phyloP scores from a whole-genome alignment of 495 filamentous ascomycete species.

The Neurospora terricola region DNA sequence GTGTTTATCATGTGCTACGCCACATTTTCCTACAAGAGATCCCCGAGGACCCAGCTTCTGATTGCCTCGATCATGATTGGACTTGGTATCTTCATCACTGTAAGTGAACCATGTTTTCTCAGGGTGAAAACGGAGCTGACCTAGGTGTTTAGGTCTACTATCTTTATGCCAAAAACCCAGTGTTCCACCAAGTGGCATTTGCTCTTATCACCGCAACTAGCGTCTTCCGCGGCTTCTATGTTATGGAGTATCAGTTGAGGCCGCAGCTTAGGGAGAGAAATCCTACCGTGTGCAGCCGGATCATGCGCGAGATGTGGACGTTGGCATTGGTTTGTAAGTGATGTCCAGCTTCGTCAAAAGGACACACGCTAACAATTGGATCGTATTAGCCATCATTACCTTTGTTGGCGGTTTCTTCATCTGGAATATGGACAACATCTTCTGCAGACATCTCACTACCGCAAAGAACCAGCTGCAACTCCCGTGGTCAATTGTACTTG shows the following conservation, averaged over 20 bases:
- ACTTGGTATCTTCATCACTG: slow-evolving; percentile 71
- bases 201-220: slow-evolving; percentile 69
- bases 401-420: slow-evolving; percentile 80
- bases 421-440: slow-evolving; percentile 81
- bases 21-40: slow-evolving; percentile 65
- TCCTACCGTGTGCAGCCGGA: slow-evolving; percentile 48
- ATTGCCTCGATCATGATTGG: slow-evolving; percentile 52
- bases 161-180: slow-evolving; percentile 83
- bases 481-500: slow-evolving; percentile 83
- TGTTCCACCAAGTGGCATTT: slow-evolving; percentile 87
- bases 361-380: no score
- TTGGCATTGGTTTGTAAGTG: slow-evolving; percentile 34
- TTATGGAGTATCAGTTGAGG: slow-evolving; percentile 76
- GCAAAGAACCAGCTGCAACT: slow-evolving; percentile 68
- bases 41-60: slow-evolving; percentile 40
- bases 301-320: slow-evolving; percentile 67
- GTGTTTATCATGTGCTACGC: slow-evolving; percentile 82
- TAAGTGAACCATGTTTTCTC: slow-evolving; percentile 13
- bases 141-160: slow-evolving; percentile 53
- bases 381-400: slow-evolving; percentile 53
- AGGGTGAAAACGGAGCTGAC: not conserved
- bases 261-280: slow-evolving; percentile 41
- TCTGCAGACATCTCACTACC: slow-evolving; percentile 57
- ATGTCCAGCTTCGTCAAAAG: no score
- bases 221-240: slow-evolving; percentile 72